A percentile compares a stretch with the other conserved stretches of the same genome.
phyloP scores from a whole-genome alignment of 2,329 filamentous ascomycete genomes.

The Phaeosphaeriaceae sp. region DNA sequence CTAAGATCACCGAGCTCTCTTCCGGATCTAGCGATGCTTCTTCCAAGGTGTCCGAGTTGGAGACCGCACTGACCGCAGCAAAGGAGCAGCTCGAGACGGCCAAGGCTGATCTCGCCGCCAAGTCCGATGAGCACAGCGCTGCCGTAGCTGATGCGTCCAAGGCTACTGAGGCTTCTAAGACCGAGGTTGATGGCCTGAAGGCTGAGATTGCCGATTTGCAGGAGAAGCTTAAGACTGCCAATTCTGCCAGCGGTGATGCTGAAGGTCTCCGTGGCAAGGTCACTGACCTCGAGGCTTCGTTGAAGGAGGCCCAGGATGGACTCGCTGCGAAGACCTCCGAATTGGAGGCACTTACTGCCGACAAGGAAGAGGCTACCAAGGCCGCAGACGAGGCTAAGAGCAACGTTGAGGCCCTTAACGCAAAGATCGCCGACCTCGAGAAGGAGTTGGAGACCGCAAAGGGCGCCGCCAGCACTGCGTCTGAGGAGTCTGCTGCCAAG shows the following conservation, averaged over 20 bases:
- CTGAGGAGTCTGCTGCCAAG: constrained; percentile 28
- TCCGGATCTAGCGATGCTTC: constrained; percentile 19
- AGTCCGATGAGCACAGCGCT: constrained; percentile 25
- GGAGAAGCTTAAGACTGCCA: constrained; percentile 30
- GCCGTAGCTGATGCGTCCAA: constrained; percentile 18
- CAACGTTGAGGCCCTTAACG: constrained; percentile 27
- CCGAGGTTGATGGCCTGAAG: constrained; percentile 30
- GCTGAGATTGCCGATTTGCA: constrained; percentile 31
- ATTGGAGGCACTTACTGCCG: constrained; percentile 25
- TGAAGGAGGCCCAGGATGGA: constrained; percentile 34
- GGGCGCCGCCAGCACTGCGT: constrained; percentile 20
- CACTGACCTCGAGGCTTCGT: constrained; percentile 32
- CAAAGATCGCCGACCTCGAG: constrained; percentile 37
- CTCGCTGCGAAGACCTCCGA: constrained; percentile 32
- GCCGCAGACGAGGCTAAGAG: constrained; percentile 32
- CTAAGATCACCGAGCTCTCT: constrained; percentile 34
- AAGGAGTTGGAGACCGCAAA: constrained; percentile 29
- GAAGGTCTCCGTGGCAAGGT: constrained; percentile 36
- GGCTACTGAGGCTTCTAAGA: constrained; percentile 27
- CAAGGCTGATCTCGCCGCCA: constrained; percentile 27
- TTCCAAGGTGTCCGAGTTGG: constrained; percentile 20
- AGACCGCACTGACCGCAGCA: constrained; percentile 8
- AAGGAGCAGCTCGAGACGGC: constrained; percentile 25
- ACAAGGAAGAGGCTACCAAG: constrained; percentile 31
- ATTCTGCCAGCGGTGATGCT: constrained; percentile 33